Conservation (phyloP, 1,284 basidiomycete species). For the Clitocybe nebularis region DNA sequence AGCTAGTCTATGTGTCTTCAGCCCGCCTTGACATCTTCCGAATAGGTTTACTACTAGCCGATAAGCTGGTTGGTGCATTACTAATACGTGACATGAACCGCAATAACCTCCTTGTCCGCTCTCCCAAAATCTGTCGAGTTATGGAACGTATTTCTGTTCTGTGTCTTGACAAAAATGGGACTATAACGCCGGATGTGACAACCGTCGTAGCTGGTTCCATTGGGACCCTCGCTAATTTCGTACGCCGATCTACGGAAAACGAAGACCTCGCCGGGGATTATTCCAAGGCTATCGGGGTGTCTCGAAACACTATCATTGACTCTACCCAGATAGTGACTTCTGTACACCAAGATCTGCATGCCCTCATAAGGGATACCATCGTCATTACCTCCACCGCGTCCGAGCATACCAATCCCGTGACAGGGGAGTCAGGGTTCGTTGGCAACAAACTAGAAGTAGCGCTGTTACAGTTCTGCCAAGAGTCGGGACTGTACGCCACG, state of each 20-base stretch:
- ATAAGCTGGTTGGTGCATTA: constrained; percentile 94
- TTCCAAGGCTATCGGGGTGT: no score
- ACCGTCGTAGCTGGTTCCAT: constrained; percentile 93
- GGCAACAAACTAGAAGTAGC: constrained; percentile 98
- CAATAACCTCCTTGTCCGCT: constrained; percentile 91
- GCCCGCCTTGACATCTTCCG: no score
- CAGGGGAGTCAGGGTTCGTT: constrained; percentile 69
- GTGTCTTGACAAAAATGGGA: constrained; percentile 95
- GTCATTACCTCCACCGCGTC: constrained; percentile 96
- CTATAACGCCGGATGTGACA: constrained; percentile 94
- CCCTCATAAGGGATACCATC: constrained; percentile 83
- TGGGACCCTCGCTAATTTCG: constrained; percentile 93
- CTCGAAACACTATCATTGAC: no score
- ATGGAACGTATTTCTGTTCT: constrained; percentile 98
- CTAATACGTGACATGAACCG: constrained; percentile 97
- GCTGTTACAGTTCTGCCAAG: constrained; percentile 85
- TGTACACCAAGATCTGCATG: no score
- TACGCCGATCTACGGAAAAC: constrained; percentile 75
- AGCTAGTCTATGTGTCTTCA: no score
- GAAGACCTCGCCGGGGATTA: constrained; percentile 20
- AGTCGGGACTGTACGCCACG: constrained; percentile 69
- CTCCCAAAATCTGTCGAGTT: constrained; percentile 94
- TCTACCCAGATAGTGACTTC: no score
- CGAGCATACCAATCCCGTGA: constrained; percentile 72
- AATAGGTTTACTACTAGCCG: constrained; percentile 89